A percentile compares a stretch with the other conserved stretches of the same genome.
These are phyloP conservation scores for Kwoniella europaea DNA, from an alignment of 768 basidiomycete genomes.

Conservation along the genomic window DNA sequence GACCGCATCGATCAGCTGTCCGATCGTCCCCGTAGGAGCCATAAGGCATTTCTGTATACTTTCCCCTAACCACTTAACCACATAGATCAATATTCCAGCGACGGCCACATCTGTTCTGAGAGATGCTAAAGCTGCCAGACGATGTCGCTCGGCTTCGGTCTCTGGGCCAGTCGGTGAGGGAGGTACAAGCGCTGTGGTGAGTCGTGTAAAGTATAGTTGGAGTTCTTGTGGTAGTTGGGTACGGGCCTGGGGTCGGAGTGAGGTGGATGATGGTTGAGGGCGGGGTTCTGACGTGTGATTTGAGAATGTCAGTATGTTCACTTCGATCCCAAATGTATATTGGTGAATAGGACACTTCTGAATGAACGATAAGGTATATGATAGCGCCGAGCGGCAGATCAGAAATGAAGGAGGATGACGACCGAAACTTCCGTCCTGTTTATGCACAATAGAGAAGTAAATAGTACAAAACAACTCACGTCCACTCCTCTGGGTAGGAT, in stretches of 20 bases:
- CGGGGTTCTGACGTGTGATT: slow-evolving; percentile 26
- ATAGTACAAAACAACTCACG: slow-evolving; percentile 31
- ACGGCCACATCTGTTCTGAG: slow-evolving; percentile 87
- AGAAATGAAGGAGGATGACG: not conserved
- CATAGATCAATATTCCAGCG: slow-evolving; percentile 86
- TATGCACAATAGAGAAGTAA: not conserved
- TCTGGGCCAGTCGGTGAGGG: slow-evolving; percentile 59
- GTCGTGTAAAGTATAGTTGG: slow-evolving; percentile 89
- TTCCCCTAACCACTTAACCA: slow-evolving; percentile 93
- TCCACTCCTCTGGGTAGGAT: slow-evolving; percentile 39
- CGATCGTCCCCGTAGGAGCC: slow-evolving; percentile 71
- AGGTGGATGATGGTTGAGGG: slow-evolving; percentile 29
- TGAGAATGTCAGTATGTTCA: too few species aligned
- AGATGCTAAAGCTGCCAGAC: slow-evolving; percentile 87
- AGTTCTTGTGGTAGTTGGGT: slow-evolving; percentile 91
- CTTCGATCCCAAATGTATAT: too few species aligned
- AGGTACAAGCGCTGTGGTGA: slow-evolving; percentile 82
- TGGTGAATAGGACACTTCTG: too few species aligned
- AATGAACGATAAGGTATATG: too few species aligned
- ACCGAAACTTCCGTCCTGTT: not conserved
- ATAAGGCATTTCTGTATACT: slow-evolving; percentile 66
- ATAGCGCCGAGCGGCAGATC: too few species aligned
- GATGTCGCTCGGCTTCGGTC: slow-evolving; percentile 65
- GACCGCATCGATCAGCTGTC: slow-evolving; percentile 81
- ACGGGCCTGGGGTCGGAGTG: slow-evolving; percentile 75